These are phyloP conservation scores for Colletotrichum somersetense DNA, from an alignment of 2,329 filamentous ascomycete species.

Conservation along the genomic window DNA sequence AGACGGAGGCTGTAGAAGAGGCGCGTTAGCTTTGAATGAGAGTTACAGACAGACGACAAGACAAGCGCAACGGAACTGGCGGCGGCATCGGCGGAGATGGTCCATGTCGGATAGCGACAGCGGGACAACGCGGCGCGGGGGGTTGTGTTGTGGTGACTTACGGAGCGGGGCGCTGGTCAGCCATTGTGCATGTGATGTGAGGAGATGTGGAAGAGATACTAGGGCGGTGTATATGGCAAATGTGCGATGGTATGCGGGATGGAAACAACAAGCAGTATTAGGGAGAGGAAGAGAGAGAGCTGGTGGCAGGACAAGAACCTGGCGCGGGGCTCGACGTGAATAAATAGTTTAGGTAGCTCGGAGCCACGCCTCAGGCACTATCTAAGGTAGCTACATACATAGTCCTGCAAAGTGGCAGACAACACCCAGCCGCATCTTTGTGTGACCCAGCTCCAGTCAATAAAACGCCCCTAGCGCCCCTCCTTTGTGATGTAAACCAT, in stretches of 20 bases:
- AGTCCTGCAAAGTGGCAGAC: background rate
- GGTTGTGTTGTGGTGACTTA: constrained; percentile 27
- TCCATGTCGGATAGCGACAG: background rate
- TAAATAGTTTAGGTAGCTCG: constrained; percentile 40
- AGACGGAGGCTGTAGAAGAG: constrained; percentile 67
- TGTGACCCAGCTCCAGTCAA: background rate
- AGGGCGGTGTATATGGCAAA: background rate
- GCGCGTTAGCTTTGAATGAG: constrained; percentile 11
- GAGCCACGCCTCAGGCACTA: constrained; percentile 17
- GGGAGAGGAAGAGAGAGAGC: background rate
- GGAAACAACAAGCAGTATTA: background rate
- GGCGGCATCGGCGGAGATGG: background rate
- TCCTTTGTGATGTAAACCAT: background rate
- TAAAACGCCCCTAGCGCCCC: background rate
- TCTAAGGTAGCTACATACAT: background rate
- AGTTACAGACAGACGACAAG: background rate
- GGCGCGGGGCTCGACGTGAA: constrained; percentile 31
- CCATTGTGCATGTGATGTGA: constrained; percentile 40
- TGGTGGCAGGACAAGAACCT: background rate
- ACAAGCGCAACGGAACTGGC: background rate
- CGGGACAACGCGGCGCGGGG: constrained; percentile 16
- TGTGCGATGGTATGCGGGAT: background rate
- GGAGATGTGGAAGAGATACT: background rate
- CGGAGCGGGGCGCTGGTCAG: constrained; percentile 43
- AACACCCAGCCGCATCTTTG: constrained; percentile 6